Evolutionary conservation across 257 asterid species (phyloP).

Genomic region (Solanum pimpinellifolium): DNA sequence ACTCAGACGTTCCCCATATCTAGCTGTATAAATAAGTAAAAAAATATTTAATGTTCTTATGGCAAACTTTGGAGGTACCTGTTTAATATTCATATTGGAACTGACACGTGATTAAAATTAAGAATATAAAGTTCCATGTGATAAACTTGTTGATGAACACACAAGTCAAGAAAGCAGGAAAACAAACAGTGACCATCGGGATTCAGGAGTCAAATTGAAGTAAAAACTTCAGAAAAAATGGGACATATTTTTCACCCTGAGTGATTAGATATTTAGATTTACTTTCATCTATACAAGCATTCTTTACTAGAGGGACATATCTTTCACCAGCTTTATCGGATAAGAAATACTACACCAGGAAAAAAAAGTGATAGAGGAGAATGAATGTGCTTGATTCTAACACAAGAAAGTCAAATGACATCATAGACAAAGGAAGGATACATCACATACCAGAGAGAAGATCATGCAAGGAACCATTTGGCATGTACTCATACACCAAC

Average conservation of each 20-base stretch:
- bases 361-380: neutral
- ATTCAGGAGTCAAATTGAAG: neutral
- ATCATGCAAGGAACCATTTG: neutral
- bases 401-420: neutral
- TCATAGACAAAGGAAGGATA: neutral
- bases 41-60: neutral
- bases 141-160: neutral
- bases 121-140: neutral
- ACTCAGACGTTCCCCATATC: neutral
- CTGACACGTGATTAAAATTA: neutral
- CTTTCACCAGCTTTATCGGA: neutral
- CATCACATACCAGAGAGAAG: neutral
- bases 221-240: neutral
- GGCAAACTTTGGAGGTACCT: neutral
- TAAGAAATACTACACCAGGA: neutral
- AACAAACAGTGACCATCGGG: neutral
- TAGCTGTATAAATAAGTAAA: neutral
- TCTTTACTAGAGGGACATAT: neutral
- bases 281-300: neutral
- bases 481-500: slow-evolving; percentile 3
- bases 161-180: neutral
- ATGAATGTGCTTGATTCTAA: neutral
- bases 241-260: no score
- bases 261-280: neutral
- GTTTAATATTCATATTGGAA: neutral